Evolutionary conservation across 257 asterid genomes (phyloP).

Genomic region (Scutellaria minor): DNA sequence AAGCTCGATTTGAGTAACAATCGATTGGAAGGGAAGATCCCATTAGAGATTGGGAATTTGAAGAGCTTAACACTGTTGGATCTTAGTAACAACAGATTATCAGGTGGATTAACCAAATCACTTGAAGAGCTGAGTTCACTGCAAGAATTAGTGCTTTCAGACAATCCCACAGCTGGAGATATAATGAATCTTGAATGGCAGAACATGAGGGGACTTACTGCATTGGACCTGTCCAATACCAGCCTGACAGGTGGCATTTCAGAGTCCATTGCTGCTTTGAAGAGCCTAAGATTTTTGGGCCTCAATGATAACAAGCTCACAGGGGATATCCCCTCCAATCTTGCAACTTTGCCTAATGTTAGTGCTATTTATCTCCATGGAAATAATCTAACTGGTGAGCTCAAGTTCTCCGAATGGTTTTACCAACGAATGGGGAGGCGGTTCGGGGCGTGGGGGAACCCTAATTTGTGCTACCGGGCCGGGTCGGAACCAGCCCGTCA

Average conservation of each 20-base stretch:
- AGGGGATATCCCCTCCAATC: constrained; percentile 62
- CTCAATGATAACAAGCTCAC: constrained; percentile 73
- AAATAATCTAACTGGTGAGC: constrained; percentile 83
- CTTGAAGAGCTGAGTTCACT: constrained; percentile 63
- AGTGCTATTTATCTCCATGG: constrained; percentile 77
- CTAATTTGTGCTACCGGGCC: constrained; percentile 66
- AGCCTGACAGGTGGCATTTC: constrained; percentile 82
- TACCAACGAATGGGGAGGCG: constrained; percentile 78
- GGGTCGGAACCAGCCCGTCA: constrained; percentile 39
- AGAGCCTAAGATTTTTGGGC: constrained; percentile 71
- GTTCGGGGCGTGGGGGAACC: constrained; percentile 89
- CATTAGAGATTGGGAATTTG: constrained; percentile 50
- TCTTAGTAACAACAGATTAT: constrained; percentile 66
- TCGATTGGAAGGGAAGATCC: constrained; percentile 58
- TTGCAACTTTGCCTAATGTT: constrained; percentile 61
- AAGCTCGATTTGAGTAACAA: constrained; percentile 83
- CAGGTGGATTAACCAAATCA: constrained; percentile 64
- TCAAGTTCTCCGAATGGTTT: constrained; percentile 63
- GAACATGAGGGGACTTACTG: constrained; percentile 44
- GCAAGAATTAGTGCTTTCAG: constrained; percentile 76
- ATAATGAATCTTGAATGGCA: constrained; percentile 59
- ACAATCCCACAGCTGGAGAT: constrained; percentile 75
- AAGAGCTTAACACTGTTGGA: constrained; percentile 74
- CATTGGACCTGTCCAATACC: constrained; percentile 76
- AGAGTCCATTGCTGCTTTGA: constrained; percentile 55